Evolutionary conservation across 768 basidiomycete genomes (phyloP).

Genomic region (Panaeolus papilionaceus): DNA sequence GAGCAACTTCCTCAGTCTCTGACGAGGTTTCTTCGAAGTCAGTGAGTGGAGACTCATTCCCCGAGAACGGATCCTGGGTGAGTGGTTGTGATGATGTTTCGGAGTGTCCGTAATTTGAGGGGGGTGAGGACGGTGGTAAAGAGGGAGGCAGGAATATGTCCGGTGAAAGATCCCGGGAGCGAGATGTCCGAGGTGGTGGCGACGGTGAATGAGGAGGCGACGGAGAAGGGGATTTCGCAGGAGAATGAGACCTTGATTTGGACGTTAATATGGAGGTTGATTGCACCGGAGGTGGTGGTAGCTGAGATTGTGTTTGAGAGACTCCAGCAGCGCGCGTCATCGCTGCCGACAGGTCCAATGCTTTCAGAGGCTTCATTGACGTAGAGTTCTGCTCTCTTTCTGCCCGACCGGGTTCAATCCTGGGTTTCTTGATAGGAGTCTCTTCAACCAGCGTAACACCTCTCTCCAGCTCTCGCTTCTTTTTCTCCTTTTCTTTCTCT

Average conservation of each 20-base stretch:
- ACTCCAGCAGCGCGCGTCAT: neutral
- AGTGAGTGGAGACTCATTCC: slow-evolving; percentile 19
- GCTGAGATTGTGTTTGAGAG: neutral
- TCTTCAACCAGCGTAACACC: slow-evolving; percentile 59
- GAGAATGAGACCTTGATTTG: neutral
- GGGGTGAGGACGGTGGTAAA: slow-evolving; percentile 13
- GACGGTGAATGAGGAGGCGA: slow-evolving; percentile 5
- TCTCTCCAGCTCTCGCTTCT: slow-evolving; percentile 30
- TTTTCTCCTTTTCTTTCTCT: slow-evolving; percentile 22
- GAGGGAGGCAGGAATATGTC: slow-evolving; percentile 5
- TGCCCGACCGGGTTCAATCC: slow-evolving; percentile 20
- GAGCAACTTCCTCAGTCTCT: neutral
- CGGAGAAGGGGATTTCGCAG: neutral
- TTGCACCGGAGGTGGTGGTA: neutral
- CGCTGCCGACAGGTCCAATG: neutral
- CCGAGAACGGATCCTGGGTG: neutral
- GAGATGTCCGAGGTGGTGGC: neutral
- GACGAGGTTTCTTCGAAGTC: neutral
- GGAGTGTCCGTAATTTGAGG: slow-evolving; percentile 6
- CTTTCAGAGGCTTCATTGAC: neutral
- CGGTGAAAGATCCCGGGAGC: neutral
- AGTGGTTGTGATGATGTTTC: slow-evolving; percentile 18
- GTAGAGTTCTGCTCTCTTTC: neutral
- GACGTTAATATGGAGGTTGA: neutral
- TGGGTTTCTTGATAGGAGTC: slow-evolving; percentile 48